Conservation (phyloP, 106 monocot species). For the Acanthochlamys bracteata region DNA sequence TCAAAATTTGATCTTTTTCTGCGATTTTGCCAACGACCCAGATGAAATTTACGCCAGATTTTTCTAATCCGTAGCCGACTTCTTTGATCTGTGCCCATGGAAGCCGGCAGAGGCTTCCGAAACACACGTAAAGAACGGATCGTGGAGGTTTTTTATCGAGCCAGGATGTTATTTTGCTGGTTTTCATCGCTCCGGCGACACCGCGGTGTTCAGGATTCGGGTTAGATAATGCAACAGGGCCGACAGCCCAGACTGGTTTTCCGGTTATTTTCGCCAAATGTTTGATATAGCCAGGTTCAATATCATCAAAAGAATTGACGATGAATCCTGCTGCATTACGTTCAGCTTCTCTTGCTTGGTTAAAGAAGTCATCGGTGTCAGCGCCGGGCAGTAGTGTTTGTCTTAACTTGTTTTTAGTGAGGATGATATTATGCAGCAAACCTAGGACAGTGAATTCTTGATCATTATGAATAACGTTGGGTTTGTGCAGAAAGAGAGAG, state of each 20-base stretch:
- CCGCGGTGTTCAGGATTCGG: neutral
- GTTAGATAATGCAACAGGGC: neutral
- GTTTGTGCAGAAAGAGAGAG: neutral
- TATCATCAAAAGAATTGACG: neutral
- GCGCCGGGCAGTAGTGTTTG: neutral
- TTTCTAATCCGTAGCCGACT: neutral
- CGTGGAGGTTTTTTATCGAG: neutral
- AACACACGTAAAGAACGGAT: constrained; percentile 1
- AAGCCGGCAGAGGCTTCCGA: neutral
- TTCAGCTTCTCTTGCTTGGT: neutral
- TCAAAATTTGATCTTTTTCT: neutral
- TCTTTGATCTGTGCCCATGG: neutral
- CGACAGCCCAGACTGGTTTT: neutral
- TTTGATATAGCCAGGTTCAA: neutral
- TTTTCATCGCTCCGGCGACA: neutral
- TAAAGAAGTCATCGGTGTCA: neutral
- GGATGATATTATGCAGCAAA: neutral
- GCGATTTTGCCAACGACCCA: neutral
- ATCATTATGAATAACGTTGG: neutral
- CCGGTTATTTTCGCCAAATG: neutral
- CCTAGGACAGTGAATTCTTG: neutral
- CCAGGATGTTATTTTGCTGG: neutral
- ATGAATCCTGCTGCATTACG: neutral
- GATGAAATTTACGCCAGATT: neutral
- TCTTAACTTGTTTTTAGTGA: neutral